Conservation (phyloP, 2,329 filamentous ascomycete species). For the Phialophora expanda region DNA sequence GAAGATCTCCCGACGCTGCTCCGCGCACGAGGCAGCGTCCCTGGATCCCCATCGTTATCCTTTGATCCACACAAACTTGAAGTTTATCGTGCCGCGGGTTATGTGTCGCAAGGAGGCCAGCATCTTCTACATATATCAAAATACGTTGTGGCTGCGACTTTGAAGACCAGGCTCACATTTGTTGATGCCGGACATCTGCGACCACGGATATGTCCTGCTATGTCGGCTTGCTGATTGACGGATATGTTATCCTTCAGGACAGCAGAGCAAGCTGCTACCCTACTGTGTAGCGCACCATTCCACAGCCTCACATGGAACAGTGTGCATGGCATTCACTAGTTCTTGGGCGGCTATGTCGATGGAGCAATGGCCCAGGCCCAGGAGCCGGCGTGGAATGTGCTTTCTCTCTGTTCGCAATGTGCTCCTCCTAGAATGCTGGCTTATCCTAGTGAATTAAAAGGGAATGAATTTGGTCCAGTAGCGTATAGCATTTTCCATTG, state of each 20-base stretch:
- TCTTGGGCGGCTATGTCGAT: not conserved
- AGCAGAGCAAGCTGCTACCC: not conserved
- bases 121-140: not conserved
- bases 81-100: not conserved
- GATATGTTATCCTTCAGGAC: not conserved
- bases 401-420: not conserved
- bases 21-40: conserved; percentile 22
- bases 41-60: not conserved
- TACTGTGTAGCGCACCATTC: not conserved
- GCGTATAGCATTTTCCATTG: not conserved
- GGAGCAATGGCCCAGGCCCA: not conserved
- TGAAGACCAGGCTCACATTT: not conserved
- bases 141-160: not conserved
- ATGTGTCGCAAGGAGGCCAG: not conserved
- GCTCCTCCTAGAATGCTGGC: not conserved
- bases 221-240: not conserved
- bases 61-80: not conserved
- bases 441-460: not conserved
- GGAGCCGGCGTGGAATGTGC: not conserved
- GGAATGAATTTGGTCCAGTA: not conserved
- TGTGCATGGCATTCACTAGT: not conserved
- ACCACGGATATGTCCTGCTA: conserved; percentile 1
- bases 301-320: not conserved
- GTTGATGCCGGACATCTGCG: not conserved
- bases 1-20: conserved; percentile 41